Percentiles rank a stretch among this genome's conserved stretches.
phyloP scores from a whole-genome alignment of 345 rosid species.

The Microthlaspi erraticum region DNA sequence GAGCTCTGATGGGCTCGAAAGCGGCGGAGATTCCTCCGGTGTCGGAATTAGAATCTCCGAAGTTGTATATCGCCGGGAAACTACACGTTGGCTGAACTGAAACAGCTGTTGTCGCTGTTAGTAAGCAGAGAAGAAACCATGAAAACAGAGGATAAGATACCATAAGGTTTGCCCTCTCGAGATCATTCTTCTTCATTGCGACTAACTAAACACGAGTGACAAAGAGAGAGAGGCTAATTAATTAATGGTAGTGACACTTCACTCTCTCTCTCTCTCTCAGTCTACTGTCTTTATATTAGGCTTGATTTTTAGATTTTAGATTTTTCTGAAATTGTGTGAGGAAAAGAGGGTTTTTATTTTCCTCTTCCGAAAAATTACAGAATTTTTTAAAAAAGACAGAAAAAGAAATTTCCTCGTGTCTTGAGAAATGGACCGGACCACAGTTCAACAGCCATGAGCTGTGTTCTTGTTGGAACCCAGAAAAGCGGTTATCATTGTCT shows the following conservation, averaged over 20 bases:
- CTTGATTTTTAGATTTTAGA: constrained; percentile 7
- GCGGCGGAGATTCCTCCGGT: constrained; percentile 89
- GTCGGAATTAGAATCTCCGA: constrained; percentile 89
- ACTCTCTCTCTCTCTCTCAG: background rate
- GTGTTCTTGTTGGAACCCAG: constrained; percentile 36
- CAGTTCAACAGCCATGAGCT: constrained; percentile 43
- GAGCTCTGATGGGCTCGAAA: constrained; percentile 61
- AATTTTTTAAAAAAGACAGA: background rate
- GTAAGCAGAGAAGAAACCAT: constrained; percentile 45
- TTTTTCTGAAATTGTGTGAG: constrained; percentile 12
- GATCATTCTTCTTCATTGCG: constrained; percentile 28
- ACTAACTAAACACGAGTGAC: background rate
- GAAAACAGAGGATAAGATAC: constrained; percentile 43
- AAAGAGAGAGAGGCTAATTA: background rate
- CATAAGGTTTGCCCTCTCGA: constrained; percentile 16
- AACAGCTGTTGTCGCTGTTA: constrained; percentile 32
- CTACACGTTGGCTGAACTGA: constrained; percentile 48
- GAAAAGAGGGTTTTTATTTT: background rate
- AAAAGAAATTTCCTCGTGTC: constrained; percentile 18
- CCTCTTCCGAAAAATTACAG: background rate
- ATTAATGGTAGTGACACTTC: background rate
- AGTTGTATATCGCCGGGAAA: constrained; percentile 83
- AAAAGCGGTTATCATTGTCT: constrained; percentile 44
- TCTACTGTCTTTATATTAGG: background rate
- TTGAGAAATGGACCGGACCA: constrained; percentile 44